phyloP scores from a whole-genome alignment of 129 eudicot species.

The Tagetes patula region DNA sequence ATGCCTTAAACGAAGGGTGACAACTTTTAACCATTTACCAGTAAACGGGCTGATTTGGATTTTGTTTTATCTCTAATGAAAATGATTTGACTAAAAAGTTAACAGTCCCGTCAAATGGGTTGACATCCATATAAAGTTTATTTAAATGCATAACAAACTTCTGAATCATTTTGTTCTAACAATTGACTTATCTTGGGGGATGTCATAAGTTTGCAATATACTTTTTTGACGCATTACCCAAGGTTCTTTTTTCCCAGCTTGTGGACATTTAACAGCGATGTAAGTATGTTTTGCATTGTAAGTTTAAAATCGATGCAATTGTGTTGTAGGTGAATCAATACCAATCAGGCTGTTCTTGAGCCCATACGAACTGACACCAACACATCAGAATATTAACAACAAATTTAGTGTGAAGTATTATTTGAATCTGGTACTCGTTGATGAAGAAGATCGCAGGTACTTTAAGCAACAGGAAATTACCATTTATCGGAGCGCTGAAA shows the following conservation, averaged over 20 bases:
- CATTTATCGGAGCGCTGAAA: constrained; percentile 68
- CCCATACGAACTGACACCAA: constrained; percentile 96
- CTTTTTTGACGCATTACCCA: not conserved
- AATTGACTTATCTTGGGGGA: not conserved
- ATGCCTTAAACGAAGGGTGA: constrained; percentile 8
- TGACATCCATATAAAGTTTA: not conserved
- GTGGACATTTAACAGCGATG: not conserved
- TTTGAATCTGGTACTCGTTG: constrained; percentile 92
- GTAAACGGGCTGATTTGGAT: not conserved
- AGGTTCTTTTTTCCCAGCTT: not conserved
- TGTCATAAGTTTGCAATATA: not conserved
- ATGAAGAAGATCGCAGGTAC: constrained; percentile 97
- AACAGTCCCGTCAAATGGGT: not conserved
- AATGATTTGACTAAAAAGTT: not conserved
- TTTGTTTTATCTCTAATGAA: not conserved
- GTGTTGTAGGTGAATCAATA: constrained; percentile 83
- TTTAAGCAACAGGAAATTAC: constrained; percentile 97
- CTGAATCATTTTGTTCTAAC: not conserved
- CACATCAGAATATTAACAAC: constrained; percentile 91
- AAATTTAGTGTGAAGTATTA: constrained; percentile 95
- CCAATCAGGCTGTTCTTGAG: constrained; percentile 90
- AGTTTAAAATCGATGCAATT: not conserved
- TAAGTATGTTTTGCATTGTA: not conserved
- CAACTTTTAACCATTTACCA: not conserved
- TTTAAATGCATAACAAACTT: not conserved